These are phyloP conservation scores for Millerozyma miso DNA, from an alignment of 805 yeast species.

Conservation along the genomic window DNA sequence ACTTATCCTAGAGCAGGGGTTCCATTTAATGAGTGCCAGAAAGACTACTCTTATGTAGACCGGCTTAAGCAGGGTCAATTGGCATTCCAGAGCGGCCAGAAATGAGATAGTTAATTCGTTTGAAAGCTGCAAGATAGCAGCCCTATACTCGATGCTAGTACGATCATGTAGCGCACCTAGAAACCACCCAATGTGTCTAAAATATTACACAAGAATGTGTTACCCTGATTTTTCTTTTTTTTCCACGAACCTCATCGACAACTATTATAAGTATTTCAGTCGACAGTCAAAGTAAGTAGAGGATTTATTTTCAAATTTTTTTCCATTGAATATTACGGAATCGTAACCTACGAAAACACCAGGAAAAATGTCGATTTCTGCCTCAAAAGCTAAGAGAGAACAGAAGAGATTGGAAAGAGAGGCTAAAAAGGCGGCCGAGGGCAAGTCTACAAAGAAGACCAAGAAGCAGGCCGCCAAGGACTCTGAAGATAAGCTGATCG, in stretches of 20 bases:
- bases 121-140: too few species aligned
- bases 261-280: conserved; percentile 1
- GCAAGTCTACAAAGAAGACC: conserved; percentile 67
- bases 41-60: too few species aligned
- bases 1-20: too few species aligned
- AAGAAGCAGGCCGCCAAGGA: conserved; percentile 53
- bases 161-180: too few species aligned
- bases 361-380: conserved; percentile 54
- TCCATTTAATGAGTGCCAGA: too few species aligned
- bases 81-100: too few species aligned
- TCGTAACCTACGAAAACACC: background rate
- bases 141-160: too few species aligned
- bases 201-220: background rate
- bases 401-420: conserved; percentile 76
- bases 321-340: background rate
- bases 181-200: too few species aligned
- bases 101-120: too few species aligned
- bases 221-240: background rate
- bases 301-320: background rate
- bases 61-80: too few species aligned
- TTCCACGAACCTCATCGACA: conserved; percentile 1
- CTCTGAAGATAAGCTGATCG: conserved; percentile 48
- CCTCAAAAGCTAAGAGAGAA: conserved; percentile 97
- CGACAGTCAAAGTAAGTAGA: background rate
- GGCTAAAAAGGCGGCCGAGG: conserved; percentile 52